Evolutionary conservation across 2,329 filamentous ascomycete genomes (phyloP), one percentile per base, ranked within the genome.

Genomic region (Diaporthe ilicicola): DNA sequence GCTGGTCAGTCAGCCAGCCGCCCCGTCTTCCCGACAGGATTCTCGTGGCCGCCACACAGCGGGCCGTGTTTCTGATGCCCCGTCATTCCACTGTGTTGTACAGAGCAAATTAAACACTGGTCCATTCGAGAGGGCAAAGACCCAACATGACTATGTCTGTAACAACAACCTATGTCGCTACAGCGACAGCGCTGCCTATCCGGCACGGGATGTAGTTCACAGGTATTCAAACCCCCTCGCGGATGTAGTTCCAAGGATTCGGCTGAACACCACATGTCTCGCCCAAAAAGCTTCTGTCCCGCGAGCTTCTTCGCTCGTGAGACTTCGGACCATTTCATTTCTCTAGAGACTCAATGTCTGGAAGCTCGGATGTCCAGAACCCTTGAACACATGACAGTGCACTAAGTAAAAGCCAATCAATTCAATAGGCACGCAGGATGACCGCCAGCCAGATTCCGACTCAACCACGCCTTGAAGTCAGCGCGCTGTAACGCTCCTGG

Each of bases 11-110:
- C 37, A 39, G 56, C 59, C 42, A 34, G 59, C 42, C 59, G 42
- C 59, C 59, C 42, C 34, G 34, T 42, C 48, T 62, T 19, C 59
- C 59, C 59, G 59, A 34, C 42, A 62, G 59, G 59, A 62, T 62
- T 46, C 56, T 24, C 17, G 32, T 62, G 59, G 42, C 27, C 59
- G 42, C 59, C 56, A 48, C 56, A 29, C 56, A 48, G 56, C 42
- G 56, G 56, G 44, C 56, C 42, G 56, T 48, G 56, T 62, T 24
- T 44, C 56, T 61, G 39, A 10, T 46, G 32, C 56, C 39, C 56
- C 17, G 39, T 46, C 24, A n/a, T 62, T 46, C 56, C 56, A 32
- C 24, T 32, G 56, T 46, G 56, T 62, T 62, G 56, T 32, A 62
- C 56, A 48, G 56, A 15, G 27, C 12, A 22, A 19, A 17, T 48